phyloP scores from a whole-genome alignment of 352 stramenopile genomes.

The Globisporangium splendens region DNA sequence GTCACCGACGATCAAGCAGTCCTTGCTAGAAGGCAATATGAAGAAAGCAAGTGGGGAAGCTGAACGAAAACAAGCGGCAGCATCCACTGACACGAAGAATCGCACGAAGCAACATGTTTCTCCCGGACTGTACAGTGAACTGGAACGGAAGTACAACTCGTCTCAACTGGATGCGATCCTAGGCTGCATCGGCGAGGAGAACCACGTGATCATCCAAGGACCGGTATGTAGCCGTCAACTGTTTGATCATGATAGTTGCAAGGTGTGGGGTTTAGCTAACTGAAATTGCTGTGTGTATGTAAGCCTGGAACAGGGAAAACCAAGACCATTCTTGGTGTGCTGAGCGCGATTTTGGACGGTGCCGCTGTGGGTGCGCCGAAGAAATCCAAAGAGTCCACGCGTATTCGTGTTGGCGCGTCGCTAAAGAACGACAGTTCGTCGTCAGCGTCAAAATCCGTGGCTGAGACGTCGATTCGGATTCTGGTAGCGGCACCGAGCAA shows the following conservation, averaged over 20 bases:
- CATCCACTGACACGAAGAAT: background rate
- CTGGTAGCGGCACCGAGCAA: conserved; percentile 80
- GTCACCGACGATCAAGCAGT: conserved; percentile 40
- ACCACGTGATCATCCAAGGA: conserved; percentile 77
- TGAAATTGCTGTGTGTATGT: background rate
- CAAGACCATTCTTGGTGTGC: conserved; percentile 73
- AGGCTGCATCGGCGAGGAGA: conserved; percentile 54
- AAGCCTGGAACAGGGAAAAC: conserved; percentile 83
- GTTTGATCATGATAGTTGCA: background rate
- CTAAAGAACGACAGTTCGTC: conserved; percentile 28
- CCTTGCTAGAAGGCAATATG: conserved; percentile 43
- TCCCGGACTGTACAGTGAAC: conserved; percentile 34
- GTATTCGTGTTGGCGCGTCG: conserved; percentile 72
- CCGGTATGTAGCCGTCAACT: conserved; percentile 34
- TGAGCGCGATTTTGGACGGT: conserved; percentile 72
- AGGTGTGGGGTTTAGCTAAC: background rate
- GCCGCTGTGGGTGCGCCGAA: conserved; percentile 42
- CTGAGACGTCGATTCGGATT: conserved; percentile 59
- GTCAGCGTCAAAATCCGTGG: conserved; percentile 41
- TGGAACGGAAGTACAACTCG: conserved; percentile 67
- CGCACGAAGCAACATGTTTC: conserved; percentile 25
- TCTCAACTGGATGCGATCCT: conserved; percentile 74
- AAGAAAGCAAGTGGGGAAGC: conserved; percentile 9
- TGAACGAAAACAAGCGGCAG: conserved; percentile 1
- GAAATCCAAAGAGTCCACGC: conserved; percentile 49